Evolutionary conservation across 306 rosid genomes (phyloP).

Genomic region (Arachis hypogaea): DNA sequence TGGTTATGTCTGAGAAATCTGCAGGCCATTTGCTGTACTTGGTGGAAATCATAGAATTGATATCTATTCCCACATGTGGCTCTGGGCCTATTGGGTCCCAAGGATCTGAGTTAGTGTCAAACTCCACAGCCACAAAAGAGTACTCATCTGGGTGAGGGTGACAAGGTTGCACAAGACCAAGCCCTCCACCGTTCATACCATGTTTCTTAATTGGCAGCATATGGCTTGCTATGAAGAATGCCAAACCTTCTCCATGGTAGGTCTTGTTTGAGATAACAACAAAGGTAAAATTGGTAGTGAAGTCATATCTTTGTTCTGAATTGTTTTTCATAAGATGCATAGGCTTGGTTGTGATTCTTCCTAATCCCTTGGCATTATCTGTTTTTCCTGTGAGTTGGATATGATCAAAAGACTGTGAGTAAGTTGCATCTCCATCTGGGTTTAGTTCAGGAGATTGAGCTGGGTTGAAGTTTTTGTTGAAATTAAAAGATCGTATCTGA

Average conservation of each 20-base stretch:
- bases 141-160: background rate
- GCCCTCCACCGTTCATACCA: background rate
- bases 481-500: constrained; percentile 16
- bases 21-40: background rate
- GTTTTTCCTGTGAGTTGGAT: constrained; percentile 30
- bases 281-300: constrained; percentile 49
- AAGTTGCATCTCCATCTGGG: constrained; percentile 29
- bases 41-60: constrained; percentile 33
- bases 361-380: background rate
- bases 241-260: constrained; percentile 41
- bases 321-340: constrained; percentile 42
- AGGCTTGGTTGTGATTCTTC: constrained; percentile 12
- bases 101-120: constrained; percentile 34
- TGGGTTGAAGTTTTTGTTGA: background rate
- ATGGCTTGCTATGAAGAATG: constrained; percentile 49
- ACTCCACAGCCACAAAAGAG: constrained; percentile 55
- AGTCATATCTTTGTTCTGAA: constrained; percentile 35
- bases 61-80: constrained; percentile 31
- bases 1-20: background rate
- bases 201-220: background rate
- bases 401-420: background rate
- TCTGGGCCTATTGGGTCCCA: constrained; percentile 39
- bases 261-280: constrained; percentile 35
- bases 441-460: background rate
- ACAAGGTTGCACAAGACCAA: constrained; percentile 27